Evolutionary conservation across 163 green algal genomes (phyloP), one percentile per base, ranked within the genome.

Genomic region (Scenedesmus sp.): DNA sequence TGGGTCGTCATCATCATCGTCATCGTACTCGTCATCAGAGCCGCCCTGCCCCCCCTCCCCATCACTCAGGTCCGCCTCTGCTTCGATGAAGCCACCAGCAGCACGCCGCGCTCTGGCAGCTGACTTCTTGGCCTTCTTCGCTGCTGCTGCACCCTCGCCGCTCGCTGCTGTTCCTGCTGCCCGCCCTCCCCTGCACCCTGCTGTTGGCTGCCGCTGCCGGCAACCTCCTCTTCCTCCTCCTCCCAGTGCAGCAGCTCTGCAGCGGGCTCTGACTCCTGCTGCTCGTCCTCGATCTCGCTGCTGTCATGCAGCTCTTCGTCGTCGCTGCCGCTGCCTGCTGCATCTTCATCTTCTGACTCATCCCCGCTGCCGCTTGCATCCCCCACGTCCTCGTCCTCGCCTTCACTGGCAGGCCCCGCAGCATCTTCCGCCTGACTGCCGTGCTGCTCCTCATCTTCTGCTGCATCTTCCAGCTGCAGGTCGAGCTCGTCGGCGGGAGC

Each of bases 21-120:
- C 91, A 51, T 95, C 93, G 22, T 94, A 88, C 59, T 93, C 93
- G 22, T 94, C 91, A 49, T 95, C 93, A n/a, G 91, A 89, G 18
- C 85, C 91, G 15, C 86, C 93, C 30, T 22, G 61, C 42, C 86
- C 93, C 42, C 86, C 93, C 68, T 94, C 92, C 72, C 93, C 93
- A 30, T 91, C 87, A 72, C 87, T 91, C 30, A 91, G 78, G 42
- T 91, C 87, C 30, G 87, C 87, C 78, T 91, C 93, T 68, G 49
- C 93, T 88, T 92, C 92, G 87, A 78, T 33, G 26, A 68, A 79
- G 24, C 37, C 79, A 51, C 61, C 65, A 51, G 78, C 82, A 49
- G 85, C 90, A 78, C 43, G 78, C 33, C 53, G 68, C n/a, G 33
- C 42, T 24, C 53, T 80, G 26, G 33, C 5, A 15, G 13, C n/a